These are phyloP conservation scores for Aspergillus calidoustus DNA, from an alignment of 2,329 filamentous ascomycete species.

Conservation along the genomic window DNA sequence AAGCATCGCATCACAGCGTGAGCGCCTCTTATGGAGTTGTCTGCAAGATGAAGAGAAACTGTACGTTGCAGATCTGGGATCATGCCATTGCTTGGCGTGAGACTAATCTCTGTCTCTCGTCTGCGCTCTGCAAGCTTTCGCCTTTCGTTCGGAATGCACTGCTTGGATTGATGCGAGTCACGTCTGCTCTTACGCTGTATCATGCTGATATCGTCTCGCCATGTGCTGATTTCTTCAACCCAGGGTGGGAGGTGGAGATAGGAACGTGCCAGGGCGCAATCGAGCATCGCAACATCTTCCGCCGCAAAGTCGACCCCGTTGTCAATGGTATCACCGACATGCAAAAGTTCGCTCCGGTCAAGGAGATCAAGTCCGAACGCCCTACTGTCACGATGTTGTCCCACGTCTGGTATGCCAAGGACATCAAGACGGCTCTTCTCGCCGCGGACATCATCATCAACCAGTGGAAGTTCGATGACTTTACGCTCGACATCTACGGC, in stretches of 20 bases:
- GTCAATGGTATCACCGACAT: slow-evolving; percentile 69
- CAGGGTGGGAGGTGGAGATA: slow-evolving; percentile 66
- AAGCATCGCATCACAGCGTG: slow-evolving; percentile 66
- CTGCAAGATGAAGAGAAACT: slow-evolving; percentile 64
- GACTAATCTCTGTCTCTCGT: slow-evolving; percentile 55
- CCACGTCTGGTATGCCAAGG: slow-evolving; percentile 60
- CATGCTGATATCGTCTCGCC: slow-evolving; percentile 66
- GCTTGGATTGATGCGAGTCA: slow-evolving; percentile 53
- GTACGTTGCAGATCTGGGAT: slow-evolving; percentile 67
- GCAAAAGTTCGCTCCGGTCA: slow-evolving; percentile 65
- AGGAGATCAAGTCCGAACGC: slow-evolving; percentile 61
- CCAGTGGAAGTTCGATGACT: slow-evolving; percentile 68
- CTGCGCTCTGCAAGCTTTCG: slow-evolving; percentile 54
- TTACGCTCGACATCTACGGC: slow-evolving; percentile 66
- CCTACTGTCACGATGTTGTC: slow-evolving; percentile 70
- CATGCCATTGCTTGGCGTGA: slow-evolving; percentile 67
- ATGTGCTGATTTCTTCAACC: slow-evolving; percentile 66
- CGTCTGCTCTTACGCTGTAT: slow-evolving; percentile 52
- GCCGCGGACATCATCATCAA: slow-evolving; percentile 69
- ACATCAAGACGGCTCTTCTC: slow-evolving; percentile 67
- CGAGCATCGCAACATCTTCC: slow-evolving; percentile 61
- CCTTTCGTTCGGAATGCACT: slow-evolving; percentile 56
- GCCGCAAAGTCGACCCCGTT: slow-evolving; percentile 66
- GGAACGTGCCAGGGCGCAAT: slow-evolving; percentile 62
- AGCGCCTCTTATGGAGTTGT: slow-evolving; percentile 65